Evolutionary conservation across 2,329 filamentous ascomycete species (phyloP).

Genomic region (Aspergillus transmontanensis): DNA sequence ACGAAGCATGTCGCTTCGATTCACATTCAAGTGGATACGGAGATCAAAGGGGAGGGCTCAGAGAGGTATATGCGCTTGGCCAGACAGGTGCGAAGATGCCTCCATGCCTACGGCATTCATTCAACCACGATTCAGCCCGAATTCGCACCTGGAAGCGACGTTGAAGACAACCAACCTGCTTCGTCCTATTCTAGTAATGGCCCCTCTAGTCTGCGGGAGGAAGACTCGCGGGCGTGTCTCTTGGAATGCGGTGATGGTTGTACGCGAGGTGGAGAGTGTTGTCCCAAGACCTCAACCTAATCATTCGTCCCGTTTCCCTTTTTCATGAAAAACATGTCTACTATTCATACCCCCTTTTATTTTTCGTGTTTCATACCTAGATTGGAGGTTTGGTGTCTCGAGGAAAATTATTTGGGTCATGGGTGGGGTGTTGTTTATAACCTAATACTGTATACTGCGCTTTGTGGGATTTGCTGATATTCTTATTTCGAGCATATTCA

Average conservation of each 20-base stretch:
- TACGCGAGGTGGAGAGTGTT: conserved; percentile 44
- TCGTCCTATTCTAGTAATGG: conserved; percentile 26
- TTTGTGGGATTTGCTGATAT: not conserved
- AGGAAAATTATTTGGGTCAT: not conserved
- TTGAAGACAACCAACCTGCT: conserved; percentile 30
- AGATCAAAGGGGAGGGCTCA: conserved; percentile 77
- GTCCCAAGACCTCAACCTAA: conserved; percentile 36
- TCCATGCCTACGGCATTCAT: conserved; percentile 95
- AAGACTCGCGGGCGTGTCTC: conserved; percentile 45
- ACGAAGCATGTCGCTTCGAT: conserved; percentile 91
- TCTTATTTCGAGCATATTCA: not conserved
- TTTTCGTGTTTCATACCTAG: not conserved
- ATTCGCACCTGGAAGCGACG: conserved; percentile 52
- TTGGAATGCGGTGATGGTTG: conserved; percentile 52
- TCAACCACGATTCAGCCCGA: conserved; percentile 97
- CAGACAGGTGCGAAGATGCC: conserved; percentile 77
- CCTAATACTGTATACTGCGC: not conserved
- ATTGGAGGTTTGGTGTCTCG: not conserved
- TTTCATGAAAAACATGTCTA: conserved; percentile 9
- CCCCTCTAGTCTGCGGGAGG: conserved; percentile 36
- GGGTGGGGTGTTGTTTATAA: not conserved
- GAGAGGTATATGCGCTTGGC: conserved; percentile 89
- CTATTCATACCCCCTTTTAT: conserved; percentile 10
- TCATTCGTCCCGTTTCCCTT: not conserved
- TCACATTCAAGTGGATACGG: conserved; percentile 89